Evolutionary conservation across 768 basidiomycete genomes (phyloP).

Genomic region (Stropharia rugosoannulata): DNA sequence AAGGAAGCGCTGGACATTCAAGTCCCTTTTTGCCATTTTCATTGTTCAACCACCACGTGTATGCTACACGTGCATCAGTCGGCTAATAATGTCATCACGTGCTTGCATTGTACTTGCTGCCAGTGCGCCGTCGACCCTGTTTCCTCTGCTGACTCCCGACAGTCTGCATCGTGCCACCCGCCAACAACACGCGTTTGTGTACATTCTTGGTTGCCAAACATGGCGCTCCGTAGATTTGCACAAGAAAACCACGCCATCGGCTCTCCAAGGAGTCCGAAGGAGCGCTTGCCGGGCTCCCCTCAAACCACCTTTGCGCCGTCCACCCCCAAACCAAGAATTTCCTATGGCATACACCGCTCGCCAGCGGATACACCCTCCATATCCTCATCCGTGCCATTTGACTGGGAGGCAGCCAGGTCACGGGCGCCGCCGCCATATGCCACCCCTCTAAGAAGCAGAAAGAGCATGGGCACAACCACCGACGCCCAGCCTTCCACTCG

Average conservation of each 20-base stretch:
- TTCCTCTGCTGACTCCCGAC: conserved; percentile 1
- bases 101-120: conserved; percentile 14
- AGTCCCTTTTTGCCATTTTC: conserved; percentile 36
- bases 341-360: conserved; percentile 55
- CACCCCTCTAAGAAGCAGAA: conserved; percentile 52
- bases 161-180: conserved; percentile 5
- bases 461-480: conserved; percentile 34
- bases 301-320: conserved; percentile 28
- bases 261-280: conserved; percentile 35
- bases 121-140: not conserved
- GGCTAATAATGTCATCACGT: conserved; percentile 26
- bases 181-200: conserved; percentile 13
- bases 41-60: conserved; percentile 52
- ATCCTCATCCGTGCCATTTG: conserved; percentile 76
- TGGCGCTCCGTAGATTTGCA: conserved; percentile 60
- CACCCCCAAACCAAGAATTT: conserved; percentile 46
- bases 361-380: conserved; percentile 70
- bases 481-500: conserved; percentile 32
- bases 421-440: conserved; percentile 71
- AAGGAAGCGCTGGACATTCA: conserved; percentile 20
- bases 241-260: conserved; percentile 47
- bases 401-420: conserved; percentile 84
- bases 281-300: conserved; percentile 30
- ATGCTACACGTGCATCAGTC: conserved; percentile 25
- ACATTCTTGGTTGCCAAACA: conserved; percentile 17